A percentile compares a stretch with the other conserved stretches of the same genome.
Evolutionary conservation across 805 yeast genomes (phyloP).

Genomic region (Kockiozyma suomiensis): DNA sequence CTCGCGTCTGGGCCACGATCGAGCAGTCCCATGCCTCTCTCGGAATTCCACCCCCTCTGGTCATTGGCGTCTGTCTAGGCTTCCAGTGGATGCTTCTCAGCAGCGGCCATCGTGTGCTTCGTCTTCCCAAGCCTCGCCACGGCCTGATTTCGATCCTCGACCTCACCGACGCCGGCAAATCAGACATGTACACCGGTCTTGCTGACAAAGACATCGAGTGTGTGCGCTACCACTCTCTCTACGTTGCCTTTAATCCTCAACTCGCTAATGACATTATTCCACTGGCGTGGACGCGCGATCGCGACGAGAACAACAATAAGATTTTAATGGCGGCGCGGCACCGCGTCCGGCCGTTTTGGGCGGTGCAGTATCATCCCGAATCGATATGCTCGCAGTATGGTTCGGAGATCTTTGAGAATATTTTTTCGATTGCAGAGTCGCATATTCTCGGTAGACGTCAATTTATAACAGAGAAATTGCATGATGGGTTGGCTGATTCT

Average conservation of each 20-base stretch:
- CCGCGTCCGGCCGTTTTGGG: constrained; percentile 66
- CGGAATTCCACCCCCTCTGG: constrained; percentile 39
- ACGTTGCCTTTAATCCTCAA: constrained; percentile 44
- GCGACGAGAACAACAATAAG: constrained; percentile 43
- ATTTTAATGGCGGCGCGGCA: constrained; percentile 76
- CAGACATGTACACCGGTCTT: constrained; percentile 49
- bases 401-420: constrained; percentile 31
- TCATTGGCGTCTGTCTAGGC: constrained; percentile 91
- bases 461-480: background rate
- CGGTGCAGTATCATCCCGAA: constrained; percentile 98
- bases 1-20: constrained; percentile 52
- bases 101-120: constrained; percentile 58
- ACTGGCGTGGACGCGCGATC: constrained; percentile 61
- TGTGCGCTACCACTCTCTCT: constrained; percentile 88
- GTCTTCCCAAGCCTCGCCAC: constrained; percentile 67
- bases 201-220: constrained; percentile 52
- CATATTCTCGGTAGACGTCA: background rate
- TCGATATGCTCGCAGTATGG: constrained; percentile 83
- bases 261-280: constrained; percentile 48
- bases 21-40: constrained; percentile 32
- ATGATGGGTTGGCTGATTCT: no score
- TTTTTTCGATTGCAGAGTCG: constrained; percentile 4
- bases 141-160: constrained; percentile 74
- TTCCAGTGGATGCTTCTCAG: constrained; percentile 77
- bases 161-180: constrained; percentile 36